Conservation (phyloP, 1,284 basidiomycete species). For the Puccinia sorghi region DNA sequence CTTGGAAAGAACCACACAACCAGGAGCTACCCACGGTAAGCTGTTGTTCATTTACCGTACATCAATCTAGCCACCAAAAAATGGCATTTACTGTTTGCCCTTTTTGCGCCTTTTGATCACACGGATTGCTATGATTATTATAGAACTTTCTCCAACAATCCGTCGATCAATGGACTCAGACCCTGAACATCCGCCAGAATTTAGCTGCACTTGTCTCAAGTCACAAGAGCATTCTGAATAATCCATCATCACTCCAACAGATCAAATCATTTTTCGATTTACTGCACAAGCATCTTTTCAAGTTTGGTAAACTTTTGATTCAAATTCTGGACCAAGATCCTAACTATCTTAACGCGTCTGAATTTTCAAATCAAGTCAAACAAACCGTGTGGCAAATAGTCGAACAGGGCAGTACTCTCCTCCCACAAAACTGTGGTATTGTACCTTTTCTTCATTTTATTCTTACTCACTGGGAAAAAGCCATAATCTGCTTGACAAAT, state of each 20-base stretch:
- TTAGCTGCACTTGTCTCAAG: slow-evolving; percentile 11
- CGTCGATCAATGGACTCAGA: slow-evolving; percentile 25
- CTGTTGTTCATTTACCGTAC: background rate
- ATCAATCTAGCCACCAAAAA: no score
- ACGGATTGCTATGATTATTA: background rate
- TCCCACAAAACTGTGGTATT: slow-evolving; percentile 5
- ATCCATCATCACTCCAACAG: slow-evolving; percentile 15
- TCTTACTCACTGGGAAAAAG: background rate
- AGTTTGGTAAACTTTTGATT: slow-evolving; percentile 44
- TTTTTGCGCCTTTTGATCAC: background rate
- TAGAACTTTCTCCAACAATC: slow-evolving; percentile 41
- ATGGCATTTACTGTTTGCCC: background rate
- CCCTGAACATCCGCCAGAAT: slow-evolving; percentile 30
- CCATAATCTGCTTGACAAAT: background rate
- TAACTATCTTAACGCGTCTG: slow-evolving; percentile 19
- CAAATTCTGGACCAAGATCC: slow-evolving; percentile 37
- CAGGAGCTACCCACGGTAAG: slow-evolving; percentile 37
- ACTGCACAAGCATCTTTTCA: slow-evolving; percentile 42
- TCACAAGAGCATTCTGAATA: slow-evolving; percentile 27
- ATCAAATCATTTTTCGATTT: slow-evolving; percentile 43
- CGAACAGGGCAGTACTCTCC: slow-evolving; percentile 25
- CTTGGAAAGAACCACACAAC: slow-evolving; percentile 40
- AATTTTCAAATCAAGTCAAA: slow-evolving; percentile 16
- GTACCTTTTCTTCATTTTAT: background rate
- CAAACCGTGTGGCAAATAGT: slow-evolving; percentile 40